Conservation (phyloP, 2,329 filamentous ascomycete species). For the Endoconidiophora polonica region DNA sequence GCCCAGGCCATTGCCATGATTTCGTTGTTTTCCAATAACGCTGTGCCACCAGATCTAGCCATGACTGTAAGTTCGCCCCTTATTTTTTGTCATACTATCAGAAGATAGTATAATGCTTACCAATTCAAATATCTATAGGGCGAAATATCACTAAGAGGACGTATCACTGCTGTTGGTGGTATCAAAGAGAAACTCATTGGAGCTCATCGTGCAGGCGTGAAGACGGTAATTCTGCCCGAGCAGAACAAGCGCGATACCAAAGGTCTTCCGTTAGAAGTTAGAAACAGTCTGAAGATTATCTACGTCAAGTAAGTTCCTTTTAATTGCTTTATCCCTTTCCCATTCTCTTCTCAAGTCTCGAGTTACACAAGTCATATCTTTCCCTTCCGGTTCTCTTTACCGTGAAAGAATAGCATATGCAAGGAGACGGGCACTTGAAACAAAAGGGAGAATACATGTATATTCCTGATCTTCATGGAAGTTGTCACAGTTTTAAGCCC, state of each 20-base stretch:
- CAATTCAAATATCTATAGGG: conserved; percentile 26
- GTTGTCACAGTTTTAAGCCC: too few relatives aligned
- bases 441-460: too few relatives aligned
- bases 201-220: conserved; percentile 79
- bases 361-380: neutral
- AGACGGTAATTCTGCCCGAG: conserved; percentile 75
- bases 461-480: too few relatives aligned
- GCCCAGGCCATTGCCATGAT: conserved; percentile 89
- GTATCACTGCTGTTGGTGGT: conserved; percentile 84
- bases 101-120: neutral
- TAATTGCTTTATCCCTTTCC: neutral
- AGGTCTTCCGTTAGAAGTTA: conserved; percentile 81
- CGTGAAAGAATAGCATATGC: neutral
- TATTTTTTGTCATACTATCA: conserved; percentile 2
- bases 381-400: neutral
- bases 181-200: conserved; percentile 99
- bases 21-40: conserved; percentile 69
- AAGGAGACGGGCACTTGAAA: too few relatives aligned
- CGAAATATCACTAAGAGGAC: conserved; percentile 64
- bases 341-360: conserved; percentile 9
- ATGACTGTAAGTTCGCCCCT: conserved; percentile 55
- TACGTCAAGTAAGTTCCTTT: conserved; percentile 56
- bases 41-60: conserved; percentile 78
- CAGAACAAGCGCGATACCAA: conserved; percentile 85
- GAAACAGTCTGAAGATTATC: conserved; percentile 70